Percentiles rank a stretch among this genome's conserved stretches.
phyloP scores from a whole-genome alignment of 2,329 filamentous ascomycete genomes.

The Alternaria longipes region DNA sequence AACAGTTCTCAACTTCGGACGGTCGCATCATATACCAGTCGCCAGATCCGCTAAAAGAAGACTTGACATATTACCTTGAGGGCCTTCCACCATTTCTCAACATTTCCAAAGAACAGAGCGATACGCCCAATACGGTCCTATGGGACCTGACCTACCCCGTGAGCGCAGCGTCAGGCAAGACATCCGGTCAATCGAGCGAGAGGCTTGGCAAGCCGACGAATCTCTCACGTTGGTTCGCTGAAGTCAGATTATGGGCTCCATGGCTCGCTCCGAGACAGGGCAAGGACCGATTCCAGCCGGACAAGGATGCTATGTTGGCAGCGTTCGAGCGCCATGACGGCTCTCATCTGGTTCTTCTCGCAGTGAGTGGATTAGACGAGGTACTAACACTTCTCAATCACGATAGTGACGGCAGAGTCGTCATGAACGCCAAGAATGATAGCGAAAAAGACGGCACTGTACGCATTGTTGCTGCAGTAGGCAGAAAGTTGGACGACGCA shows the following conservation, averaged over 20 bases:
- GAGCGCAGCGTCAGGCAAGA: constrained; percentile 63
- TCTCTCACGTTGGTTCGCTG: constrained; percentile 78
- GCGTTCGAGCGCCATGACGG: constrained; percentile 79
- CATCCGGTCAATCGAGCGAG: constrained; percentile 66
- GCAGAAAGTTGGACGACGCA: constrained; percentile 76
- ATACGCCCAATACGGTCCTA: constrained; percentile 73
- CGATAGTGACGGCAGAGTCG: constrained; percentile 70
- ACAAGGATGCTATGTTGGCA: constrained; percentile 80
- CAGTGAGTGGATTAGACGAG: constrained; percentile 76
- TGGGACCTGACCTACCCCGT: constrained; percentile 73
- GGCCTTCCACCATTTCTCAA: constrained; percentile 65
- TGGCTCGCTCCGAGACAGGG: constrained; percentile 94
- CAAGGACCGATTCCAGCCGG: constrained; percentile 69
- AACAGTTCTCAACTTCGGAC: constrained; percentile 70
- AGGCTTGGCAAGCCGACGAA: constrained; percentile 72
- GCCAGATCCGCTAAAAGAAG: constrained; percentile 44
- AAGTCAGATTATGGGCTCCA: constrained; percentile 80
- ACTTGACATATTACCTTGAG: constrained; percentile 66
- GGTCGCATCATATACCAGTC: constrained; percentile 67
- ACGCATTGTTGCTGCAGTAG: constrained; percentile 74
- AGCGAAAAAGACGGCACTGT: constrained; percentile 63
- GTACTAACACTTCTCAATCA: constrained; percentile 75
- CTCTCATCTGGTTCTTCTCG: constrained; percentile 78
- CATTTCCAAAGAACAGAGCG: constrained; percentile 65
- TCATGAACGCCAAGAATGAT: constrained; percentile 78